Conservation (phyloP, 2,329 filamentous ascomycete genomes). For the Pseudohalonectria lignicola region DNA sequence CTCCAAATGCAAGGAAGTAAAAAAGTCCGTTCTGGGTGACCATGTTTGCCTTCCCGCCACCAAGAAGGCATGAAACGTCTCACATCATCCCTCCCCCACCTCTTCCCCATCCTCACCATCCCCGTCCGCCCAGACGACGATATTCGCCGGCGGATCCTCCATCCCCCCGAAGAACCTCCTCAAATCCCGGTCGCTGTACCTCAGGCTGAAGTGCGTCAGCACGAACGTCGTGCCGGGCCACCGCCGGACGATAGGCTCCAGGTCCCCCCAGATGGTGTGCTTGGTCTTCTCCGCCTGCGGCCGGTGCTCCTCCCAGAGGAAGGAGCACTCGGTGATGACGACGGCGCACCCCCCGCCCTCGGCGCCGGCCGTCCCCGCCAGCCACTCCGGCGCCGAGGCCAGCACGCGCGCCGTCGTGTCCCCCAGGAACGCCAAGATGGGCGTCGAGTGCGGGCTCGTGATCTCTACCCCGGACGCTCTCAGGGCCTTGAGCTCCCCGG, state of each 20-base stretch:
- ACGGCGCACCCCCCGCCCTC: conserved; percentile 26
- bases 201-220: conserved; percentile 34
- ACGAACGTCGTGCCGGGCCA: conserved; percentile 33
- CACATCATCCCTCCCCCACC: no score
- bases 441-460: conserved; percentile 24
- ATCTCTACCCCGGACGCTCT: conserved; percentile 23
- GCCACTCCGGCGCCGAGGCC: conserved; percentile 13
- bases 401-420: conserved; percentile 31
- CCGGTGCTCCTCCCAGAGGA: conserved; percentile 29
- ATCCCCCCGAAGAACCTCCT: conserved; percentile 27
- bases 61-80: no score
- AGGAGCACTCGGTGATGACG: conserved; percentile 39
- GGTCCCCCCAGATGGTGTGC: conserved; percentile 33
- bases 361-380: conserved; percentile 15
- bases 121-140: conserved; percentile 35
- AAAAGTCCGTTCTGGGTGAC: no score
- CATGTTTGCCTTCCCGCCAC: no score
- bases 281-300: conserved; percentile 32
- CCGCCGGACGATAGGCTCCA: conserved; percentile 29
- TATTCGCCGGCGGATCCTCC: conserved; percentile 26
- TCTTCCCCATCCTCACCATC: background rate
- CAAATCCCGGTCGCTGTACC: conserved; percentile 29
- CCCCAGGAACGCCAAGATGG: conserved; percentile 36
- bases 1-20: no score
- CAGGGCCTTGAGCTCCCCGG: conserved; percentile 23